Conservation (phyloP, 192 early-diverging fungal genomes). For the Jimgerdemannia lactiflua region DNA sequence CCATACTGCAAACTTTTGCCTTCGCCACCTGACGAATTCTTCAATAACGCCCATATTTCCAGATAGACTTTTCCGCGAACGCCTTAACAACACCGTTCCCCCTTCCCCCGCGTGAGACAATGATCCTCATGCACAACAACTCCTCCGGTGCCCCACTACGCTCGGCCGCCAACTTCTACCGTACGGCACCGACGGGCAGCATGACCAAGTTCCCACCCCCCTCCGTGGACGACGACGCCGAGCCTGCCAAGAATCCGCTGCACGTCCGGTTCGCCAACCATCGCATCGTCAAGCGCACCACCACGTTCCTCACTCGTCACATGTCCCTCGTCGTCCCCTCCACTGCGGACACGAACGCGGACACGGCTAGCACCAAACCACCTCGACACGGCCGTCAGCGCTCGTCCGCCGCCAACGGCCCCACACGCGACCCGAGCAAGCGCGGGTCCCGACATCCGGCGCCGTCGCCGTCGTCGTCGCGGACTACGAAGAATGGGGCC, state of each 20-base stretch:
- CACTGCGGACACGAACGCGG: too few relatives aligned
- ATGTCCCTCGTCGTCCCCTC: not conserved
- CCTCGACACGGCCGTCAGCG: not conserved
- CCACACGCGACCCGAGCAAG: not conserved
- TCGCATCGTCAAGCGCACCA: not conserved
- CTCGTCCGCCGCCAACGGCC: too few relatives aligned
- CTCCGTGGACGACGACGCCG: not conserved
- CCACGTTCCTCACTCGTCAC: not conserved
- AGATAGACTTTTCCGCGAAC: not conserved
- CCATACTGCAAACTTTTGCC: too few relatives aligned
- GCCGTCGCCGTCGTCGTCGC: not conserved
- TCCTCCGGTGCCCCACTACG: not conserved
- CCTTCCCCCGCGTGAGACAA: not conserved
- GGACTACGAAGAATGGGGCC: not conserved
- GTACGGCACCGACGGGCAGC: not conserved
- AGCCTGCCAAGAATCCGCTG: not conserved
- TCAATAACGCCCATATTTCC: not conserved
- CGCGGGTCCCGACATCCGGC: not conserved
- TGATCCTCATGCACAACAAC: not conserved
- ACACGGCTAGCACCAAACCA: not conserved
- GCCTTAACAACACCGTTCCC: not conserved
- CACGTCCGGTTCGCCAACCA: not conserved
- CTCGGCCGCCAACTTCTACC: too few relatives aligned
- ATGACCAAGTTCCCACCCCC: not conserved
- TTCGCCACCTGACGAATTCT: too few relatives aligned